Conservation (phyloP, 352 stramenopile genomes). For the Paralagenidium karlingii region DNA sequence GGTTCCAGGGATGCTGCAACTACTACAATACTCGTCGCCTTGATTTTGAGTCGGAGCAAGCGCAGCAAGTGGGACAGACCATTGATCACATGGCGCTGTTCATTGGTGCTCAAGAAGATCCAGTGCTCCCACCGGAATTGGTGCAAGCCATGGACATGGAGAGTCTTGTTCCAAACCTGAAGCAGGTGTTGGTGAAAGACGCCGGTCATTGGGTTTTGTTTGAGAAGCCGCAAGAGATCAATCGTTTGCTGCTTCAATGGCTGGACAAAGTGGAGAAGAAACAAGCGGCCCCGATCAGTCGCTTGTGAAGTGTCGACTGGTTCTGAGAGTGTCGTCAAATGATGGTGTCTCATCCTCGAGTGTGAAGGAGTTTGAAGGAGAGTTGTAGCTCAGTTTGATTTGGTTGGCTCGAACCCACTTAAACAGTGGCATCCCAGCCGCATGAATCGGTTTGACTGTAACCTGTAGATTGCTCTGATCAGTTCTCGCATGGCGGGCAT, state of each 20-base stretch:
- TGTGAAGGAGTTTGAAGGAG: no score
- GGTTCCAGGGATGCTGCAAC: slow-evolving; percentile 43
- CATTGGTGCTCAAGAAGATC: slow-evolving; percentile 40
- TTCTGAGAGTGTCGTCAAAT: no score
- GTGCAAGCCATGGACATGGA: slow-evolving; percentile 44
- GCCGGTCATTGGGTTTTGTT: slow-evolving; percentile 53
- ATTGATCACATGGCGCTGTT: slow-evolving; percentile 44
- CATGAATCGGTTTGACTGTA: no score
- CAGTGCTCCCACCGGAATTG: slow-evolving; percentile 39
- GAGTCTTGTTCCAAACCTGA: slow-evolving; percentile 27
- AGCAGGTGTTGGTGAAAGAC: slow-evolving; percentile 33
- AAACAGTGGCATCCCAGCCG: no score
- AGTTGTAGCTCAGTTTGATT: no score
- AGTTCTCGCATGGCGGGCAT: no score
- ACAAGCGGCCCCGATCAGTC: no score
- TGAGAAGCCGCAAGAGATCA: slow-evolving; percentile 34
- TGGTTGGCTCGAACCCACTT: no score
- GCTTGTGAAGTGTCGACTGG: no score
- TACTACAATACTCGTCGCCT: slow-evolving; percentile 46
- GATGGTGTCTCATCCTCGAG: no score
- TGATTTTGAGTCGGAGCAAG: slow-evolving; percentile 37
- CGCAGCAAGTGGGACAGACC: no score
- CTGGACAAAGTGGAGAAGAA: slow-evolving; percentile 25
- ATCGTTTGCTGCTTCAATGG: slow-evolving; percentile 20
- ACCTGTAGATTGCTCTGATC: no score